phyloP scores from a whole-genome alignment of 257 asterid species.

The Gentiana macrophylla region DNA sequence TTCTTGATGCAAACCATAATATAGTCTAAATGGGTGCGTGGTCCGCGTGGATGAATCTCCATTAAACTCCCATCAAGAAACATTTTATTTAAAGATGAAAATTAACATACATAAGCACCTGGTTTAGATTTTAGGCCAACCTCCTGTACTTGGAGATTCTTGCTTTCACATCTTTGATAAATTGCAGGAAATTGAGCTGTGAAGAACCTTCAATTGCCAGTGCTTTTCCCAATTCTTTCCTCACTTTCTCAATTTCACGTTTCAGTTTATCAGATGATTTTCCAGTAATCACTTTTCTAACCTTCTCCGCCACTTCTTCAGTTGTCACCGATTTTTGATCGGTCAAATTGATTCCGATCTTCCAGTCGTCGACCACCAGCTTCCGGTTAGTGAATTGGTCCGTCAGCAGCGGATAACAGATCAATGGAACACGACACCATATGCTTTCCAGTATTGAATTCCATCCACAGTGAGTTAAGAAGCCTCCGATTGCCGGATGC shows the following conservation, averaged over 20 bases:
- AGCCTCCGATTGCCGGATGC: slow-evolving; percentile 40
- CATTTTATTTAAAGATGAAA: too few species aligned
- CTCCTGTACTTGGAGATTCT: background rate
- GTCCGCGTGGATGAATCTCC: too few species aligned
- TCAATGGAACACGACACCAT: slow-evolving; percentile 25
- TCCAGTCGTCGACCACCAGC: slow-evolving; percentile 30
- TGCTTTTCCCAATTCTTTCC: background rate
- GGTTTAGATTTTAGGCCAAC: too few species aligned
- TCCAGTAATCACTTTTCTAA: slow-evolving; percentile 10
- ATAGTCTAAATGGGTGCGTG: too few species aligned
- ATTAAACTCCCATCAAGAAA: too few species aligned
- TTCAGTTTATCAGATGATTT: slow-evolving; percentile 1
- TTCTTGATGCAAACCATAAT: too few species aligned
- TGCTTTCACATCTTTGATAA: background rate
- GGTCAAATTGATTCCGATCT: slow-evolving; percentile 20
- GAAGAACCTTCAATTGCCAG: slow-evolving; percentile 2
- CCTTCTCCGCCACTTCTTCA: slow-evolving; percentile 18
- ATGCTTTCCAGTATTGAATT: slow-evolving; percentile 44
- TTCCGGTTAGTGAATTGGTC: slow-evolving; percentile 33
- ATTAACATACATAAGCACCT: too few species aligned
- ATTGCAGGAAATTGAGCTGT: background rate
- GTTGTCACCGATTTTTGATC: slow-evolving; percentile 14
- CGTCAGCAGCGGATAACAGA: slow-evolving; percentile 21
- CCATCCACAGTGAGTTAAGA: slow-evolving; percentile 53
- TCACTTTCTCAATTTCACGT: slow-evolving; percentile 1